Percentiles rank a stretch among this genome's conserved stretches.
These are phyloP conservation scores for Moricandia moricandioides DNA, from an alignment of 345 rosid genomes.

Conservation along the genomic window DNA sequence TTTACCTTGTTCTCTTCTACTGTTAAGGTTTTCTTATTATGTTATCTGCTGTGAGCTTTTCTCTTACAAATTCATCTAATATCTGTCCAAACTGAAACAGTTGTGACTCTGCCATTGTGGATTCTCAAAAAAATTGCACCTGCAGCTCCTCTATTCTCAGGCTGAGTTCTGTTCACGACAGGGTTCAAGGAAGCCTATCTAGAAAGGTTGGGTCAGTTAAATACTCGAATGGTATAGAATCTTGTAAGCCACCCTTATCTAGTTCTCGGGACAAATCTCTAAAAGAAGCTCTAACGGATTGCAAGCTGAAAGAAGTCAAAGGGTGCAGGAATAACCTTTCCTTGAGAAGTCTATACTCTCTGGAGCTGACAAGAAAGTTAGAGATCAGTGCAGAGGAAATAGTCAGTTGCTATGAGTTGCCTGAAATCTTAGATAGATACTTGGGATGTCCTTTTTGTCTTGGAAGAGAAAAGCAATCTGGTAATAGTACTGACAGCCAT, in stretches of 20 bases:
- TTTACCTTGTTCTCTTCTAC: conserved; percentile 2
- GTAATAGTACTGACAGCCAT: conserved; percentile 42
- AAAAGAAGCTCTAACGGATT: neutral
- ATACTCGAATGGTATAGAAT: conserved; percentile 18
- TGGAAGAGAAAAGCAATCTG: conserved; percentile 45
- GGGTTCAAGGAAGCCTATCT: conserved; percentile 42
- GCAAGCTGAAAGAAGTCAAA: conserved; percentile 44
- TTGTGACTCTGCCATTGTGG: conserved; percentile 54
- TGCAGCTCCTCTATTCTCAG: conserved; percentile 63
- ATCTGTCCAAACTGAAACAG: conserved; percentile 46
- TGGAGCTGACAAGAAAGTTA: conserved; percentile 61
- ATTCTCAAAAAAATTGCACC: conserved; percentile 67
- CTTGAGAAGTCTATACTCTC: conserved; percentile 53
- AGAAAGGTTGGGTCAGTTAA: conserved; percentile 40
- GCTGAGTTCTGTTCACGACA: conserved; percentile 54
- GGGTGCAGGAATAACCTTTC: conserved; percentile 58
- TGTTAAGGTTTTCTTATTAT: conserved; percentile 12
- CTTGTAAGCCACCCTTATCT: conserved; percentile 11
- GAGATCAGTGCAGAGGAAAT: conserved; percentile 84
- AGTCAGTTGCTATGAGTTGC: conserved; percentile 82
- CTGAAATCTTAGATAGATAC: conserved; percentile 56
- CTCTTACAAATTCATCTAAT: conserved; percentile 33
- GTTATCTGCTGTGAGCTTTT: conserved; percentile 19
- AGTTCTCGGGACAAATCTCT: neutral
- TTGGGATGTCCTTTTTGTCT: conserved; percentile 66